Evolutionary conservation across 2,329 filamentous ascomycete genomes (phyloP).

Genomic region (Orbilia oligospora): DNA sequence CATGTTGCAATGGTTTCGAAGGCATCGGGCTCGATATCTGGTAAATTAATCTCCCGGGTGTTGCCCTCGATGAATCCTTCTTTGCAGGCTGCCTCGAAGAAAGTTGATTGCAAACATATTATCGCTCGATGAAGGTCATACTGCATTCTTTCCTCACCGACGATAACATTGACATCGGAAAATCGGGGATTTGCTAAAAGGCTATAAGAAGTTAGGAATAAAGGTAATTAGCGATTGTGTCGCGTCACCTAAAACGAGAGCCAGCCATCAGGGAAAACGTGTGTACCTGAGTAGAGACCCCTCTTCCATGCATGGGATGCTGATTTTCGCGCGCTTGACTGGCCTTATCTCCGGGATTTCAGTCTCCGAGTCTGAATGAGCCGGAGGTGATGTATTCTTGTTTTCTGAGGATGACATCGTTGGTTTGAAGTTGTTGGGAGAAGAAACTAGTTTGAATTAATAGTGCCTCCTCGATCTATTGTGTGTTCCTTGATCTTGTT

Average conservation of each 20-base stretch:
- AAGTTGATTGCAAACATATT: conserved; percentile 60
- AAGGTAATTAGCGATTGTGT: background rate
- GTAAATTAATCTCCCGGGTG: conserved; percentile 6
- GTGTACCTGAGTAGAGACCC: conserved; percentile 2
- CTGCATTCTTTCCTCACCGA: conserved; percentile 42
- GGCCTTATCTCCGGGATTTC: background rate
- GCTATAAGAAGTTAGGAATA: background rate
- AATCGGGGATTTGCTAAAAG: conserved; percentile 2
- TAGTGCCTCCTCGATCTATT: background rate
- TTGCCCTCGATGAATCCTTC: conserved; percentile 6
- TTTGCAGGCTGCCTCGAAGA: conserved; percentile 62
- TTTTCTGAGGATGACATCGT: background rate
- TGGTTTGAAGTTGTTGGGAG: background rate
- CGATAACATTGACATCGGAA: conserved; percentile 55
- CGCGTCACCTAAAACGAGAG: no score
- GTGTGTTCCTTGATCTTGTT: background rate
- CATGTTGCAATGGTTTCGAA: conserved; percentile 11
- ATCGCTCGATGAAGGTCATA: conserved; percentile 62
- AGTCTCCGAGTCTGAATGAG: background rate
- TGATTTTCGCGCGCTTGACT: background rate
- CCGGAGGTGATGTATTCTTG: background rate
- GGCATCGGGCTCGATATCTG: conserved; percentile 3
- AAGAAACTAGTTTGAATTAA: background rate
- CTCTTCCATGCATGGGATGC: background rate
- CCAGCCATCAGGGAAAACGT: no score